A percentile compares a stretch with the other conserved stretches of the same genome.
phyloP scores from a whole-genome alignment of 2,329 filamentous ascomycete species.

The Aspergillus phoenicis region DNA sequence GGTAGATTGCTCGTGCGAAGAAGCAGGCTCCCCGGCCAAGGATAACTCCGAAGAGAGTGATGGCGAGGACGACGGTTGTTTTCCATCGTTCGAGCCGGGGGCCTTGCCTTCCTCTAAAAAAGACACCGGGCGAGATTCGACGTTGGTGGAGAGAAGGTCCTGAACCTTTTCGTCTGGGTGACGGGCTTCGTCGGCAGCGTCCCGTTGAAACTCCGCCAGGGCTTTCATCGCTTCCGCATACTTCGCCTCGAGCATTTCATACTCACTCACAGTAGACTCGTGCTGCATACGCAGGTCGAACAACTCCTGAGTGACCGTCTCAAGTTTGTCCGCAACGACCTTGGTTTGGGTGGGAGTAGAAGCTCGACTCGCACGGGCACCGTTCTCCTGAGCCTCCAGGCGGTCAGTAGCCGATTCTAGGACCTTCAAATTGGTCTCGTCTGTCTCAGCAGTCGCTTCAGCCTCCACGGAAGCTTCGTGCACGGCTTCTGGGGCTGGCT shows the following conservation, averaged over 20 bases:
- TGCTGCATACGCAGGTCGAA: constrained; percentile 89
- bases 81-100: constrained; percentile 69
- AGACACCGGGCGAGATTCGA: constrained; percentile 66
- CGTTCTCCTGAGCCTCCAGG: constrained; percentile 26
- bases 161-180: constrained; percentile 53
- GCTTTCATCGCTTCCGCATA: constrained; percentile 87
- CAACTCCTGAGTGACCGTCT: constrained; percentile 87
- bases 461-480: constrained; percentile 25
- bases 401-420: constrained; percentile 40
- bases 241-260: constrained; percentile 78
- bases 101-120: constrained; percentile 80
- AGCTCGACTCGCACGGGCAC: constrained; percentile 46
- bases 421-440: constrained; percentile 38
- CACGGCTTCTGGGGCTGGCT: constrained; percentile 35
- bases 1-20: constrained; percentile 65
- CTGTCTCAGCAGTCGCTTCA: constrained; percentile 23
- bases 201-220: constrained; percentile 76
- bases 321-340: constrained; percentile 89
- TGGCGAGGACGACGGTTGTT: constrained; percentile 75
- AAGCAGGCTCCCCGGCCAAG: constrained; percentile 76
- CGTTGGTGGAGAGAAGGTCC: constrained; percentile 45
- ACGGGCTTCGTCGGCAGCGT: constrained; percentile 76
- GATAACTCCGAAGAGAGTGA: constrained; percentile 94
- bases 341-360: constrained; percentile 77
- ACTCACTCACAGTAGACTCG: constrained; percentile 78